Conservation (phyloP, 2,329 filamentous ascomycete genomes). For the Pyricularia pennisetigena region DNA sequence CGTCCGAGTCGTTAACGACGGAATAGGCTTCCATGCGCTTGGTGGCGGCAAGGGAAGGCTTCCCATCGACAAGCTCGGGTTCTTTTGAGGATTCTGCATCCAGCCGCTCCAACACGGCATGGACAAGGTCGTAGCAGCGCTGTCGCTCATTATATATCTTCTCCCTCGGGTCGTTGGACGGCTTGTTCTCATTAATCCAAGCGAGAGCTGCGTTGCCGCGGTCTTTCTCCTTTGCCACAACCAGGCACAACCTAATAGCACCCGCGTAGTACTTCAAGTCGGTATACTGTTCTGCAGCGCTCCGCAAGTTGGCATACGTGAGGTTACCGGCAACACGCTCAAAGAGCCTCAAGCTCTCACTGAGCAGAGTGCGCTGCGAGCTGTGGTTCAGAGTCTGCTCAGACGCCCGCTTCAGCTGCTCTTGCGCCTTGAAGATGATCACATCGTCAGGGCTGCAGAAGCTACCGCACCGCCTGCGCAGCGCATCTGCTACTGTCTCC, state of each 20-base stretch:
- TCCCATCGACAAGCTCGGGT: constrained; percentile 68
- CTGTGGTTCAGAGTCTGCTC: constrained; percentile 70
- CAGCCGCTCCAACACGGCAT: constrained; percentile 67
- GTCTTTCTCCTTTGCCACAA: constrained; percentile 76
- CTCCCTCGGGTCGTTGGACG: constrained; percentile 58
- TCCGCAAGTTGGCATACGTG: constrained; percentile 68
- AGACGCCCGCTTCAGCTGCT: constrained; percentile 79
- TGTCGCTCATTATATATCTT: constrained; percentile 61
- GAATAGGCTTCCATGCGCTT: constrained; percentile 83
- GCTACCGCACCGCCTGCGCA: constrained; percentile 83
- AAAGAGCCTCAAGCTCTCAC: constrained; percentile 83
- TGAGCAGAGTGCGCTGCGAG: constrained; percentile 66
- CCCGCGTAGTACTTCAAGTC: constrained; percentile 83
- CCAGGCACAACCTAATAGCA: constrained; percentile 77
- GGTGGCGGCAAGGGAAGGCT: constrained; percentile 63
- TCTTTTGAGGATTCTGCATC: constrained; percentile 61
- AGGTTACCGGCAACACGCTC: constrained; percentile 79
- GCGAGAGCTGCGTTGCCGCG: constrained; percentile 75
- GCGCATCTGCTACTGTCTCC: constrained; percentile 91
- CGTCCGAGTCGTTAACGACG: constrained; percentile 77
- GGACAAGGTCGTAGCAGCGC: constrained; percentile 78
- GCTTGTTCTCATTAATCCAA: constrained; percentile 80
- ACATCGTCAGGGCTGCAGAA: constrained; percentile 98
- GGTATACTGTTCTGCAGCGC: constrained; percentile 71
- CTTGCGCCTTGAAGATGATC: constrained; percentile 95